phyloP scores from a whole-genome alignment of 225 moss, liverwort and hornwort genomes.

The Anthoceros angustus region DNA sequence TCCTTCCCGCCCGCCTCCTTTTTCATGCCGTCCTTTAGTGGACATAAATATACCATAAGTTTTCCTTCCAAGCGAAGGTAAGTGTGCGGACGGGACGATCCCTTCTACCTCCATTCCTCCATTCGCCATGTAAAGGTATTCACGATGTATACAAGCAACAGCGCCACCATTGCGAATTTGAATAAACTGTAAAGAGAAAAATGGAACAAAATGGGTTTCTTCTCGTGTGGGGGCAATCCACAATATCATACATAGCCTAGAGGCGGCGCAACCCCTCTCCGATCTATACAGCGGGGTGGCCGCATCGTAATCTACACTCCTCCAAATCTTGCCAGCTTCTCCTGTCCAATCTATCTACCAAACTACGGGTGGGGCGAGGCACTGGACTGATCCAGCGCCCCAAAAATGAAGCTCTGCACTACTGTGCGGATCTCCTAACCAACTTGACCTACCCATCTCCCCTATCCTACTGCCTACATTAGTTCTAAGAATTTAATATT shows the following conservation, averaged over 20 bases:
- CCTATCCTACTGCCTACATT: conserved; percentile 23
- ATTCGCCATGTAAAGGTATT: too few relatives aligned
- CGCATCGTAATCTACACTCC: not conserved
- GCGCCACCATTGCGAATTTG: too few relatives aligned
- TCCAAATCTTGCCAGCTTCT: not conserved
- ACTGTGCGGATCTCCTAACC: not conserved
- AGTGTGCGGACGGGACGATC: too few relatives aligned
- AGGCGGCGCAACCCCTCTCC: not conserved
- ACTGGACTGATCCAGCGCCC: not conserved
- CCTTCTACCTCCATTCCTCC: too few relatives aligned
- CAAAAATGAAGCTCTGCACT: not conserved
- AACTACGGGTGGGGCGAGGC: not conserved
- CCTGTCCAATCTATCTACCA: not conserved
- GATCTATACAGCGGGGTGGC: not conserved
- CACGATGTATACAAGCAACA: too few relatives aligned
- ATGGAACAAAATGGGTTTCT: too few relatives aligned
- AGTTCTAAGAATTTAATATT: conserved; percentile 98
- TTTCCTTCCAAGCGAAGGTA: too few relatives aligned
- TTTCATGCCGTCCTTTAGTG: too few relatives aligned
- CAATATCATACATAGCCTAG: not conserved
- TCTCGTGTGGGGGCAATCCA: not conserved
- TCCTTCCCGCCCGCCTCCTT: too few relatives aligned
- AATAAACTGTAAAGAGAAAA: too few relatives aligned
- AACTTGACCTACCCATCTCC: not conserved
- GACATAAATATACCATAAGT: too few relatives aligned